A percentile compares a stretch with the other conserved stretches of the same genome.
Evolutionary conservation across 108 stramenopile genomes (phyloP).

Genomic region (Tribonema minus): DNA sequence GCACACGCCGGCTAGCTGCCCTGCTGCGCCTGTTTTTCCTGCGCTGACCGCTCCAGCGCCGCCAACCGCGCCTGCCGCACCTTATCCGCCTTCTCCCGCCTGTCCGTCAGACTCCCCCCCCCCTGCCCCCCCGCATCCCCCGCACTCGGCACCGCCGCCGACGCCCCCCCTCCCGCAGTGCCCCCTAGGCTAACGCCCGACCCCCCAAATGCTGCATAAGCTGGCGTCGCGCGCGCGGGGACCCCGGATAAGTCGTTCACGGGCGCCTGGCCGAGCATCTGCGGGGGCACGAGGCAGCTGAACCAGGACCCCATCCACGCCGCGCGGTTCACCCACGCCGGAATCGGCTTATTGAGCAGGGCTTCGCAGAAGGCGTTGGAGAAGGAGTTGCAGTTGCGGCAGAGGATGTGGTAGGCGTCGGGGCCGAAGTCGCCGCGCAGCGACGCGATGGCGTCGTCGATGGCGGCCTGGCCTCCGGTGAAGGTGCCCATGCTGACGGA

Average conservation of each 20-base stretch:
- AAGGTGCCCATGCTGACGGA: slow-evolving; percentile 29
- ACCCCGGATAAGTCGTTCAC: slow-evolving; percentile 2
- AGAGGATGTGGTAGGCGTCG: slow-evolving; percentile 32
- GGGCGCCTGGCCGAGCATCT: slow-evolving; percentile 37
- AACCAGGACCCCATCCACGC: slow-evolving; percentile 46
- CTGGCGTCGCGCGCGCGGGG: neutral
- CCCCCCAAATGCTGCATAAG: neutral
- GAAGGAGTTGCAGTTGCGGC: slow-evolving; percentile 37
- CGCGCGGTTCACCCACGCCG: slow-evolving; percentile 25
- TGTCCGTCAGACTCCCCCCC: too few species aligned
- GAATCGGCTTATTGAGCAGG: slow-evolving; percentile 23
- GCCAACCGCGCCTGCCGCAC: too few species aligned
- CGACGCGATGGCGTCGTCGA: slow-evolving; percentile 1
- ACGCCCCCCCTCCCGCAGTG: too few species aligned
- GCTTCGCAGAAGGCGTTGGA: slow-evolving; percentile 31
- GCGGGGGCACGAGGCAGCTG: slow-evolving; percentile 27
- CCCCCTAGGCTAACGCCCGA: neutral
- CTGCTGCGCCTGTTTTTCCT: too few species aligned
- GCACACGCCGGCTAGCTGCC: too few species aligned
- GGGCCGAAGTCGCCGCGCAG: slow-evolving; percentile 32
- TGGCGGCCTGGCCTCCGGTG: slow-evolving; percentile 1
- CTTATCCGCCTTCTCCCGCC: too few species aligned
- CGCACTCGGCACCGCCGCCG: too few species aligned
- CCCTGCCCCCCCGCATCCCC: too few species aligned
- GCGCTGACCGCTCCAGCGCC: too few species aligned